phyloP scores from a whole-genome alignment of 768 basidiomycete species.

The Amanita rubescens region DNA sequence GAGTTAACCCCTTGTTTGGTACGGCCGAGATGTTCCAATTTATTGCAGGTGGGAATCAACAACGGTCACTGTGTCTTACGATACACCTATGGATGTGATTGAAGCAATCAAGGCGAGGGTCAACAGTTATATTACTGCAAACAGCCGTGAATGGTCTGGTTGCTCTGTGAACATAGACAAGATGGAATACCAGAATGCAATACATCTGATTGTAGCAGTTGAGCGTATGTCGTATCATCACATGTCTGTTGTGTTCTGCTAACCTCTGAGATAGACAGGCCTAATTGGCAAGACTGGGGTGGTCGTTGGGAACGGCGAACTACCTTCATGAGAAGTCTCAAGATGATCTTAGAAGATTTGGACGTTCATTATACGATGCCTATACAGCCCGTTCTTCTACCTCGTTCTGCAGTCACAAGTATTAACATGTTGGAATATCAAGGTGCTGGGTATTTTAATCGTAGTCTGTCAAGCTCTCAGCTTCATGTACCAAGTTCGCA shows the following conservation, averaged over 20 bases:
- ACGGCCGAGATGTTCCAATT: neutral
- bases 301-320: slow-evolving; percentile 72
- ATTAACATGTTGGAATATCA: no score
- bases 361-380: slow-evolving; percentile 67
- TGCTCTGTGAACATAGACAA: slow-evolving; percentile 64
- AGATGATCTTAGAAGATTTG: slow-evolving; percentile 64
- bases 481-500: neutral
- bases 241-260: slow-evolving; percentile 1
- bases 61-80: slow-evolving; percentile 54
- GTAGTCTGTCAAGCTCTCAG: neutral
- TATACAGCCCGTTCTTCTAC: slow-evolving; percentile 62
- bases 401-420: slow-evolving; percentile 12
- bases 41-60: slow-evolving; percentile 58
- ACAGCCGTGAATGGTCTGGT: slow-evolving; percentile 69
- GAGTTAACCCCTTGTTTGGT: slow-evolving; percentile 19
- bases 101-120: slow-evolving; percentile 59
- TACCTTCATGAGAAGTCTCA: slow-evolving; percentile 68
- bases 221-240: slow-evolving; percentile 48
- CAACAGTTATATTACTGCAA: slow-evolving; percentile 49
- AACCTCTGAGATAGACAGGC: slow-evolving; percentile 40
- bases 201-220: slow-evolving; percentile 57
- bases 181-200: slow-evolving; percentile 73
- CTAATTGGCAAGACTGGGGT: slow-evolving; percentile 87
- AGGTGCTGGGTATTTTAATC: neutral
- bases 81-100: slow-evolving; percentile 63